Evolutionary conservation across 1,284 basidiomycete genomes (phyloP).

Genomic region (Apiotrichum porosum): DNA sequence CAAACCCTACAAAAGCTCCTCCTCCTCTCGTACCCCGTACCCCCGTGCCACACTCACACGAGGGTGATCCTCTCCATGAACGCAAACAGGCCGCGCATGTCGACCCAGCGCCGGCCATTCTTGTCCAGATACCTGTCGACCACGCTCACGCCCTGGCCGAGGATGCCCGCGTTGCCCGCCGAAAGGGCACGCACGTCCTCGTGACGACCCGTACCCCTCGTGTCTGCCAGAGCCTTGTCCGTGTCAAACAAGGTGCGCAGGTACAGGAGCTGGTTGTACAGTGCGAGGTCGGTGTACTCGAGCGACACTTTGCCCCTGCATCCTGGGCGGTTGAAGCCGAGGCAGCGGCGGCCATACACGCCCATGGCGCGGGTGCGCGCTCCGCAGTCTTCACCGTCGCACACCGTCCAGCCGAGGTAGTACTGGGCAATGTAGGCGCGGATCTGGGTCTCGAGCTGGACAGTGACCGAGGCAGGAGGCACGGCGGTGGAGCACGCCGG

Average conservation of each 20-base stretch:
- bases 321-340: slow-evolving; percentile 53
- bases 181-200: slow-evolving; percentile 58
- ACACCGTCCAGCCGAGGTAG: slow-evolving; percentile 84
- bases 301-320: slow-evolving; percentile 68
- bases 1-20: no score
- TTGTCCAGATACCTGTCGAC: slow-evolving; percentile 73
- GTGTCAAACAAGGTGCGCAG: slow-evolving; percentile 71
- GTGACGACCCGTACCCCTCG: slow-evolving; percentile 54
- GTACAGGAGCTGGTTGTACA: slow-evolving; percentile 85
- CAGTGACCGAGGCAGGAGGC: slow-evolving; percentile 60
- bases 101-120: slow-evolving; percentile 81
- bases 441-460: slow-evolving; percentile 83
- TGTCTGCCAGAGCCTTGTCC: slow-evolving; percentile 59
- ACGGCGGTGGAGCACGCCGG: slow-evolving; percentile 58
- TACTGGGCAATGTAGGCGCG: slow-evolving; percentile 71
- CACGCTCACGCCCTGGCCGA: slow-evolving; percentile 56
- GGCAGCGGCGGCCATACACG: slow-evolving; percentile 79
- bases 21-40: no score
- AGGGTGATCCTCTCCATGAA: slow-evolving; percentile 57
- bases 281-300: slow-evolving; percentile 76
- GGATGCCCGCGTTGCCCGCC: slow-evolving; percentile 51
- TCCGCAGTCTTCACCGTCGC: slow-evolving; percentile 74
- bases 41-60: neutral
- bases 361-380: slow-evolving; percentile 79
- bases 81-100: slow-evolving; percentile 68